Evolutionary conservation across 352 stramenopile genomes (phyloP), one percentile per base, ranked within the genome.

Genomic region (Sclerospora graminicola): DNA sequence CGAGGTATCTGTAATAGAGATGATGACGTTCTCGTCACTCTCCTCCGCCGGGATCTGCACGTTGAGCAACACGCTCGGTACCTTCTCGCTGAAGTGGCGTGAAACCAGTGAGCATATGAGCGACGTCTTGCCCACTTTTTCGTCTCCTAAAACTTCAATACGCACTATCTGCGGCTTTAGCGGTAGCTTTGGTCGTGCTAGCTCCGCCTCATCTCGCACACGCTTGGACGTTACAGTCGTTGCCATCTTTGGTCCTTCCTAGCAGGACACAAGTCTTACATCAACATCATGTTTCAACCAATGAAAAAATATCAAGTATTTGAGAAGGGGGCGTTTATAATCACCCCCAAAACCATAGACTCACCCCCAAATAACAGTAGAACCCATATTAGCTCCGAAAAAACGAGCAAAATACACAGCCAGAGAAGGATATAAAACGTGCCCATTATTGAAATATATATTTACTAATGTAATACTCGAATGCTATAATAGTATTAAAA

Each of bases 41-140:
- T 93, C 82, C 43, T 94, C 82, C 28, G 82, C 79, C 14, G 82
- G 81, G 48, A 95, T 89, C 60, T 89, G 78, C 48, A 91, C 82
- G 48, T 90, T 89, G 33, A 90, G 78, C 51, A 94, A 59, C 43
- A 94, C 79, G 26, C 66, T 73, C 11, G 82, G 82, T 50, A 94
- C 82, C 51, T 84, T 84, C 59, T 94, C 79, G 54, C 74, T 90
- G 47, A 89, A 94, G 54, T 89, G 82, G 48, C 77, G 69, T 44
- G 80, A 93, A 54, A 94, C 81, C 30, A 94, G 67, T 56, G 84
- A 82, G 60, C 80, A 93, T 59, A 95, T 92, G 54, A 95, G 80
- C 63, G 84, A 94, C 47, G 82, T 93, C 65, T 95, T 95, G 55
- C 84, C 84, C 47, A 91, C 79, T 64, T 88, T 91, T 59, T 91